These are phyloP conservation scores for Penicillium fimorum DNA, from an alignment of 495 filamentous ascomycete genomes.

Conservation along the genomic window DNA sequence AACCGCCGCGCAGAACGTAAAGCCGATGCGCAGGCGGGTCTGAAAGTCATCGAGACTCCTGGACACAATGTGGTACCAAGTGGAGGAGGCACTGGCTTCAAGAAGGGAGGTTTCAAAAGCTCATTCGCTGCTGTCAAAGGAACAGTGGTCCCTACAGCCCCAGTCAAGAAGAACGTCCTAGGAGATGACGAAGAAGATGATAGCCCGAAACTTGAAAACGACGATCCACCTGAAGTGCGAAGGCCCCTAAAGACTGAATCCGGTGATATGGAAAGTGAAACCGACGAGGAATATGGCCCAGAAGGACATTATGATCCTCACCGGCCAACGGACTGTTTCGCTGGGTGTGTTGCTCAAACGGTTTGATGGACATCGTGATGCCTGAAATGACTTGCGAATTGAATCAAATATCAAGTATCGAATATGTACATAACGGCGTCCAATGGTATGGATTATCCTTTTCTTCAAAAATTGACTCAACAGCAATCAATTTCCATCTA, in stretches of 20 bases:
- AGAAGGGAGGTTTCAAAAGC: conserved; percentile 63
- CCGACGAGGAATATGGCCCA: conserved; percentile 45
- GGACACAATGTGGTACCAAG: conserved; percentile 12
- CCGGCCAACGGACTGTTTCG: conserved; percentile 50
- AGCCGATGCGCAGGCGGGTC: conserved; percentile 55
- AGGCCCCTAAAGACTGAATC: neutral
- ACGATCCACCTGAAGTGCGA: neutral
- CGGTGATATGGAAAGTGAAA: conserved; percentile 41
- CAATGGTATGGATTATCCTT: neutral
- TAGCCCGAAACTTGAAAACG: conserved; percentile 6
- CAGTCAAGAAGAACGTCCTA: conserved; percentile 45
- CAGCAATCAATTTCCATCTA: conserved; percentile 12
- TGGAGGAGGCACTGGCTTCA: conserved; percentile 38
- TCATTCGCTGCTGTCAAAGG: conserved; percentile 54
- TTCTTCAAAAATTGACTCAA: neutral
- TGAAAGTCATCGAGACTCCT: conserved; percentile 38
- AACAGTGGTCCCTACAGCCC: conserved; percentile 23
- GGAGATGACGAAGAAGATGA: conserved; percentile 45
- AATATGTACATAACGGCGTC: neutral
- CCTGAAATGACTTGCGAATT: neutral
- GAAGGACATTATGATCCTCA: conserved; percentile 53
- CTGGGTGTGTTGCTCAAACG: conserved; percentile 34
- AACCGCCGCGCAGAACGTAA: conserved; percentile 70
- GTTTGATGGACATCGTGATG: conserved; percentile 8
- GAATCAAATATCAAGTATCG: neutral